Conservation (phyloP, 2,329 filamentous ascomycete species). For the Exophiala bonariae region DNA sequence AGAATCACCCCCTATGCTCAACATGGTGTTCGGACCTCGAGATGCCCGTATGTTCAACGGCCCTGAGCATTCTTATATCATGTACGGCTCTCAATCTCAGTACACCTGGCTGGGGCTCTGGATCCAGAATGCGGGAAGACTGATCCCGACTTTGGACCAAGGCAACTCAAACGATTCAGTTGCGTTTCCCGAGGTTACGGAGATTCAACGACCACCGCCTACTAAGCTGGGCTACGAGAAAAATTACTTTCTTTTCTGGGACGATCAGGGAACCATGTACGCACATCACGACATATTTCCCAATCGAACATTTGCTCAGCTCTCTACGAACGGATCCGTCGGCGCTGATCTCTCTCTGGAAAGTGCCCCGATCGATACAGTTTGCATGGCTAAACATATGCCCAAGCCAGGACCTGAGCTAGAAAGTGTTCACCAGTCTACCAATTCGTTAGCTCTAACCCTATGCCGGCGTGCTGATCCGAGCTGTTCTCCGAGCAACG, state of each 20-base stretch:
- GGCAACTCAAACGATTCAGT: constrained; percentile 9
- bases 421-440: constrained; percentile 58
- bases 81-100: constrained; percentile 58
- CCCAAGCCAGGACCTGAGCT: constrained; percentile 41
- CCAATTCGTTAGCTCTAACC: constrained; percentile 58
- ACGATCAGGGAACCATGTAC: constrained; percentile 46
- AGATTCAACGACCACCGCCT: constrained; percentile 50
- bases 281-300: constrained; percentile 57
- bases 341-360: constrained; percentile 48
- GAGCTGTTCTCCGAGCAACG: constrained; percentile 41
- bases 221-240: constrained; percentile 52
- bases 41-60: constrained; percentile 61
- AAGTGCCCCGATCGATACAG: constrained; percentile 39
- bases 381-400: constrained; percentile 50
- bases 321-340: constrained; percentile 46
- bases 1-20: background rate
- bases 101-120: constrained; percentile 60
- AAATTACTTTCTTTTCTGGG: constrained; percentile 66
- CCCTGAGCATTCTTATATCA: constrained; percentile 49
- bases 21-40: constrained; percentile 47
- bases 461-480: constrained; percentile 52
- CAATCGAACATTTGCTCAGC: constrained; percentile 48
- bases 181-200: constrained; percentile 34
- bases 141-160: constrained; percentile 47
- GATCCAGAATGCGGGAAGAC: constrained; percentile 44